Conservation (phyloP, 345 rosid species). For the Eucalyptus rudis region DNA sequence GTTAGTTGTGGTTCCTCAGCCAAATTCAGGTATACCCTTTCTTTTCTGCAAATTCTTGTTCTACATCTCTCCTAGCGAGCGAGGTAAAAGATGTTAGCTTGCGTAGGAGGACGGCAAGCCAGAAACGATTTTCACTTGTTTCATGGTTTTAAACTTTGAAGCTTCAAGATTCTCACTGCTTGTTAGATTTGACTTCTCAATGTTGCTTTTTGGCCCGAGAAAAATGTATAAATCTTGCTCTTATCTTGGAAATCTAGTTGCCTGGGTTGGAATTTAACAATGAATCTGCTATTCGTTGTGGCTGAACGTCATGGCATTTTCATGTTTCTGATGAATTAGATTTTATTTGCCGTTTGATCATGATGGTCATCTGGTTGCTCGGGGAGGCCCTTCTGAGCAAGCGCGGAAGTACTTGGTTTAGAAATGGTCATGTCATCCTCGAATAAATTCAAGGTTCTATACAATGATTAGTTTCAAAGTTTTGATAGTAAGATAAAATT, state of each 20-base stretch:
- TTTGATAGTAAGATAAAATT: background rate
- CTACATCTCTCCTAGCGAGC: background rate
- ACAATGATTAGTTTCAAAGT: background rate
- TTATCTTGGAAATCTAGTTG: background rate
- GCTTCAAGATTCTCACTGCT: background rate
- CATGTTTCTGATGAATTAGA: background rate
- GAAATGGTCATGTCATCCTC: background rate
- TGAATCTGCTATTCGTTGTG: background rate
- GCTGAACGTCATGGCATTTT: background rate
- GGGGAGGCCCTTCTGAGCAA: background rate
- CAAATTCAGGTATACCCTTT: conserved; percentile 37
- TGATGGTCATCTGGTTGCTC: background rate
- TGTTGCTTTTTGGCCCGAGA: background rate
- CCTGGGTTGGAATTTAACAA: background rate
- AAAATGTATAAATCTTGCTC: background rate
- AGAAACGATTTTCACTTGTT: background rate
- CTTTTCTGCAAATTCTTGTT: background rate
- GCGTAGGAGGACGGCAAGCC: background rate
- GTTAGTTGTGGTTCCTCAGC: conserved; percentile 74
- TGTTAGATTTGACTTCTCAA: background rate
- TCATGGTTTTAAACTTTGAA: background rate
- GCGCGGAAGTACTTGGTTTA: background rate
- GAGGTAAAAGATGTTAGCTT: background rate
- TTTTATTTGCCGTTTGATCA: background rate
- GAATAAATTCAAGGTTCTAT: background rate